These are phyloP conservation scores for Hymenoscyphus fraxineus DNA, from an alignment of 2,329 filamentous ascomycete genomes.

Conservation along the genomic window DNA sequence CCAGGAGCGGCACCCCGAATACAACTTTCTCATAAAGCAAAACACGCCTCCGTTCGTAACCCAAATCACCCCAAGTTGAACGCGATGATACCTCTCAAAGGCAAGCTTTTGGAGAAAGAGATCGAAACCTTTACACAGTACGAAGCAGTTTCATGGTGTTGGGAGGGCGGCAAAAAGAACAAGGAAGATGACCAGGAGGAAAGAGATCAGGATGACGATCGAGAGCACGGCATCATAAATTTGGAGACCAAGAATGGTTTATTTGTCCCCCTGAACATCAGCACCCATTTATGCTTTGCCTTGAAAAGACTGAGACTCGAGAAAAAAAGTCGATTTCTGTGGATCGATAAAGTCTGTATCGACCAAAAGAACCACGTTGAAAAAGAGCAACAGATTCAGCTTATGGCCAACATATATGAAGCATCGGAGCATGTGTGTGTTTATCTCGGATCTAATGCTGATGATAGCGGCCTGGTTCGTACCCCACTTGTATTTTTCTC, in stretches of 20 bases:
- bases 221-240: background rate
- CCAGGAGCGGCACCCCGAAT: background rate
- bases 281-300: background rate
- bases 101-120: background rate
- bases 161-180: background rate
- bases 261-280: background rate
- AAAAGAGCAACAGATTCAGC: background rate
- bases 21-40: background rate
- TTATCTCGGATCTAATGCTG: background rate
- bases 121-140: background rate
- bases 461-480: background rate
- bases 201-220: background rate
- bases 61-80: background rate
- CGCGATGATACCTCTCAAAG: background rate
- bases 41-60: background rate
- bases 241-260: background rate
- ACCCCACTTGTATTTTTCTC: too few species aligned
- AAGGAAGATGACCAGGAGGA: too few species aligned
- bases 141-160: background rate
- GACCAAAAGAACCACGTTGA: background rate
- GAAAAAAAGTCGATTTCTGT: background rate
- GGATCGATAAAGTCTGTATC: slow-evolving; percentile 1
- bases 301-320: background rate
- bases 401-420: background rate
- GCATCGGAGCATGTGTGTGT: background rate